These are phyloP conservation scores for Fraxinus nigra DNA, from an alignment of 305 asterid genomes.

Conservation along the genomic window DNA sequence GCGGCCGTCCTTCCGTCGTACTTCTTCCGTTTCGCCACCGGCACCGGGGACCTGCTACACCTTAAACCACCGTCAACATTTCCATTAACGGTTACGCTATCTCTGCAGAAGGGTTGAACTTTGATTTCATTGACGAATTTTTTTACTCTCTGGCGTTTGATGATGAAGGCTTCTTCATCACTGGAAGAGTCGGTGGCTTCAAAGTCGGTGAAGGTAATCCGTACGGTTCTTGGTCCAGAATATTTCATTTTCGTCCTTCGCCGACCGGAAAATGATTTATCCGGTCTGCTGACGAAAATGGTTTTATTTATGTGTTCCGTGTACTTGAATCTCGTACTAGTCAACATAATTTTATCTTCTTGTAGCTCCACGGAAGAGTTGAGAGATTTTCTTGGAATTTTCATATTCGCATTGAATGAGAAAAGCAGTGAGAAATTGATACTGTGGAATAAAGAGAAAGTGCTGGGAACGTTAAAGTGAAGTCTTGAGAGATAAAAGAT, in stretches of 20 bases:
- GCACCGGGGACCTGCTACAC: constrained; percentile 19
- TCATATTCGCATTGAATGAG: constrained; percentile 70
- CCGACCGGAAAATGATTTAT: constrained; percentile 13
- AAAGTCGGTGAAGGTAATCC: constrained; percentile 66
- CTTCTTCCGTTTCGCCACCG: constrained; percentile 34
- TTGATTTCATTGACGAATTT: constrained; percentile 62
- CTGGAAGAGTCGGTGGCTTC: constrained; percentile 87
- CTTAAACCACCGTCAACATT: constrained; percentile 15
- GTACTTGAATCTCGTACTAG: constrained; percentile 42
- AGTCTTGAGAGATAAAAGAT: constrained; percentile 14
- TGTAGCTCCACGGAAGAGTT: constrained; percentile 9
- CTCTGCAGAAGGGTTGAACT: constrained; percentile 36
- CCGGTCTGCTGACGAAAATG: constrained; percentile 33
- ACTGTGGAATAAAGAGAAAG: constrained; percentile 60
- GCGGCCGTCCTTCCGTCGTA: constrained; percentile 21
- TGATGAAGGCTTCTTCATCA: constrained; percentile 39
- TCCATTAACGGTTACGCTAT: constrained; percentile 23
- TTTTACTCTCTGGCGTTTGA: constrained; percentile 48
- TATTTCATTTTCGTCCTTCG: constrained; percentile 21
- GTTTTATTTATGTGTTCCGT: constrained; percentile 54
- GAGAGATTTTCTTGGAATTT: background rate
- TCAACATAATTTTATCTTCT: constrained; percentile 30
- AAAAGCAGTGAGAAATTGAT: constrained; percentile 45
- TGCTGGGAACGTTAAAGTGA: constrained; percentile 29
- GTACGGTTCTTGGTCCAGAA: constrained; percentile 42